A percentile compares a stretch with the other conserved stretches of the same genome.
Evolutionary conservation across 805 yeast genomes (phyloP).

Genomic region (Diddensiella santjacobensis): DNA sequence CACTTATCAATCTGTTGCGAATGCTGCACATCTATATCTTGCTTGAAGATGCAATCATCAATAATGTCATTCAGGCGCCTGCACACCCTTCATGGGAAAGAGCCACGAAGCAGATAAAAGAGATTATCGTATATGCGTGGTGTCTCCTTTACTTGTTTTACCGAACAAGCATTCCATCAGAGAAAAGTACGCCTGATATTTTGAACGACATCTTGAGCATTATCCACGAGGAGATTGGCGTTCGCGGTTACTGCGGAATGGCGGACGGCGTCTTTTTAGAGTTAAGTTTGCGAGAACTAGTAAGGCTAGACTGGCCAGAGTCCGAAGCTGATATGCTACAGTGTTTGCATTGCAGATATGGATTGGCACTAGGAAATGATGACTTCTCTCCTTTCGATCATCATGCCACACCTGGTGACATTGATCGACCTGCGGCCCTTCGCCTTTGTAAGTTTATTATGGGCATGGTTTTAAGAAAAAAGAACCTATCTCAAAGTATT

Average conservation of each 20-base stretch:
- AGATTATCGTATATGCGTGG: slow-evolving; percentile 35
- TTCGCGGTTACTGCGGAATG: slow-evolving; percentile 62
- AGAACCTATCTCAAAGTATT: slow-evolving; percentile 54
- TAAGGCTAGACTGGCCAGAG: slow-evolving; percentile 40
- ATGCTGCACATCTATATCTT: slow-evolving; percentile 34
- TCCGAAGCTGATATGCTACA: slow-evolving; percentile 73
- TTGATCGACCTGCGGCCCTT: slow-evolving; percentile 42
- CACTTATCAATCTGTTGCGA: slow-evolving; percentile 30
- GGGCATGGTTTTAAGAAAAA: slow-evolving; percentile 50
- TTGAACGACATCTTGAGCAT: slow-evolving; percentile 49
- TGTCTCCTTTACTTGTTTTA: slow-evolving; percentile 39
- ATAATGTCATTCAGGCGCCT: slow-evolving; percentile 29
- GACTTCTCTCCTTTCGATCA: slow-evolving; percentile 64
- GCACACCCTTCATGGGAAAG: slow-evolving; percentile 32
- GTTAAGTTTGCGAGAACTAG: slow-evolving; percentile 52
- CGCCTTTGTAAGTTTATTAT: slow-evolving; percentile 47
- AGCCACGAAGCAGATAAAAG: slow-evolving; percentile 29
- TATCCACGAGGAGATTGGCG: slow-evolving; percentile 73
- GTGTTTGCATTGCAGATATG: slow-evolving; percentile 73
- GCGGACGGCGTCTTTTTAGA: slow-evolving; percentile 59
- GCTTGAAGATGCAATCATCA: slow-evolving; percentile 35
- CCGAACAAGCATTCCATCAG: slow-evolving; percentile 25
- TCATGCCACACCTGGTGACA: slow-evolving; percentile 39
- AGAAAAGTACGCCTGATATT: slow-evolving; percentile 20
- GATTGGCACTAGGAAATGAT: slow-evolving; percentile 50